Conservation (phyloP, 176 grass and related monocot genomes). For the Pontederia paniculata region DNA sequence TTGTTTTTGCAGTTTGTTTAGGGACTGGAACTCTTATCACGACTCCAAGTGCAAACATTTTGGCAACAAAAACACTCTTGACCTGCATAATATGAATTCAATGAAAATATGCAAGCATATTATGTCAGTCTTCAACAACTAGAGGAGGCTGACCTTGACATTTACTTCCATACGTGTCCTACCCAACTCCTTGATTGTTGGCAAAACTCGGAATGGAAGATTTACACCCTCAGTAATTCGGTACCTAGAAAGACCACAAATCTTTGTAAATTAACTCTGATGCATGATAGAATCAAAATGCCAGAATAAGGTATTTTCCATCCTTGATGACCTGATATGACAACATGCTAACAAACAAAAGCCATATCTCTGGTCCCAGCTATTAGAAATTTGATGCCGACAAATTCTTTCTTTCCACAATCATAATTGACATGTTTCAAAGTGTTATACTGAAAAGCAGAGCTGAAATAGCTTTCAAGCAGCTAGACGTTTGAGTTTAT, state of each 20-base stretch:
- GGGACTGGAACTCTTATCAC: slow-evolving; percentile 96
- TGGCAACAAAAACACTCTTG: slow-evolving; percentile 93
- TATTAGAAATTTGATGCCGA: no score
- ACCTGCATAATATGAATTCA: slow-evolving; percentile 38
- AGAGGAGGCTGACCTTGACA: slow-evolving; percentile 54
- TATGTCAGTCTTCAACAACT: neutral
- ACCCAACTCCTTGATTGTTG: slow-evolving; percentile 97
- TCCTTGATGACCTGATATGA: no score
- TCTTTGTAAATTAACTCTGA: slow-evolving; percentile 22
- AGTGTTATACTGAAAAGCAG: no score
- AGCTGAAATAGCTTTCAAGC: no score
- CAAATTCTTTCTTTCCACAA: no score
- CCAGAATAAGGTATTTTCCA: no score
- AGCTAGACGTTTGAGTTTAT: no score
- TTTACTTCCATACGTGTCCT: slow-evolving; percentile 97
- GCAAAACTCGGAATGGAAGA: slow-evolving; percentile 89
- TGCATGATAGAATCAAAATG: no score
- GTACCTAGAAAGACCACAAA: slow-evolving; percentile 43
- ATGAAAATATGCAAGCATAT: slow-evolving; percentile 2
- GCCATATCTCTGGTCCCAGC: no score
- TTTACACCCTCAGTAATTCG: slow-evolving; percentile 98
- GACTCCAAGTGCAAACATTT: slow-evolving; percentile 99
- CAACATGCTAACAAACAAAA: no score
- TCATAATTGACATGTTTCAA: no score
- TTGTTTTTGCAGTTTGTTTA: slow-evolving; percentile 97